A percentile compares a stretch with the other conserved stretches of the same genome.
These are phyloP conservation scores for Capsicum pubescens DNA, from an alignment of 257 asterid genomes.

Conservation along the genomic window DNA sequence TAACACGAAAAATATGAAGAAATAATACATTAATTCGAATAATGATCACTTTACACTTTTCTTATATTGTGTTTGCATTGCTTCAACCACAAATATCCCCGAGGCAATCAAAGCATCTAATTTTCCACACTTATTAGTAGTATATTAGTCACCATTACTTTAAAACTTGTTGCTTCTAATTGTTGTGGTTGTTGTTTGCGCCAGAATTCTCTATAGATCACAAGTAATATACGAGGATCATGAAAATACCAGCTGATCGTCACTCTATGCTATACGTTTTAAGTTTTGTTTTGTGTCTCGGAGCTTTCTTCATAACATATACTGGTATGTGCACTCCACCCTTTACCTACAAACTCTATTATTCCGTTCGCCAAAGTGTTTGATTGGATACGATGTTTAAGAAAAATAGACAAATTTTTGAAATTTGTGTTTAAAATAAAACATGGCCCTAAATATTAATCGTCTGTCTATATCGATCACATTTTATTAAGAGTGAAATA, in stretches of 20 bases:
- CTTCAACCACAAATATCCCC: conserved; percentile 58
- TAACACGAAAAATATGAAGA: conserved; percentile 29
- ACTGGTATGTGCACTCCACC: conserved; percentile 45
- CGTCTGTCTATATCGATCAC: neutral
- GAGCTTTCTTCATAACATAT: conserved; percentile 43
- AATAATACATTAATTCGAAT: neutral
- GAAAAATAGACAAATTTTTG: neutral
- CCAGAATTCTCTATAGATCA: too few species aligned
- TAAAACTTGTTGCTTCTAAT: neutral
- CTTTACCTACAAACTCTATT: neutral
- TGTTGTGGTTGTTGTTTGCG: neutral
- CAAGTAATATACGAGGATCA: conserved; percentile 35
- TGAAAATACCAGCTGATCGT: conserved; percentile 29
- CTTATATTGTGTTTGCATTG: conserved; percentile 43
- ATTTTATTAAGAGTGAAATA: neutral
- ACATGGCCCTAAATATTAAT: too few species aligned
- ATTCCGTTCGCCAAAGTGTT: neutral
- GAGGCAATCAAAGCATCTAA: conserved; percentile 52
- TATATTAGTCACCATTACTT: neutral
- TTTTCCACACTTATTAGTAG: conserved; percentile 29
- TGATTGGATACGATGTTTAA: neutral
- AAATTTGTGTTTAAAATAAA: neutral
- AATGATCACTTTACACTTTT: neutral
- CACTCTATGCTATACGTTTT: conserved; percentile 28
- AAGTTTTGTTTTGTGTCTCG: conserved; percentile 44